phyloP scores from a whole-genome alignment of 2,329 filamentous ascomycete species.

The Calonectria naviculata region DNA sequence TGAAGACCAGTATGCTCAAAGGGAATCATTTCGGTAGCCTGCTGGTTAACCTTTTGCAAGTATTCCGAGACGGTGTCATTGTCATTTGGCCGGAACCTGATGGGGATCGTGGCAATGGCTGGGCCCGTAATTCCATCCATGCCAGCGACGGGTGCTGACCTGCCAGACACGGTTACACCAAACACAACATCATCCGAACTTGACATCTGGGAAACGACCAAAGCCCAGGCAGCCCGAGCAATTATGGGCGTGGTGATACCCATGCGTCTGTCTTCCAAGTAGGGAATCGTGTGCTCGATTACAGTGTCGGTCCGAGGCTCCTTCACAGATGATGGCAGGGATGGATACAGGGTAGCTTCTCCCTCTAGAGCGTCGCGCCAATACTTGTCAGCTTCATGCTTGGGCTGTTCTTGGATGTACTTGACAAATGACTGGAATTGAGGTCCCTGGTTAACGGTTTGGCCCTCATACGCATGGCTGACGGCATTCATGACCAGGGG shows the following conservation, averaged over 20 bases:
- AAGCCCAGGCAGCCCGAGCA: constrained; percentile 42
- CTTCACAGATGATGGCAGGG: constrained; percentile 1
- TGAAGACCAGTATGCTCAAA: constrained; percentile 26
- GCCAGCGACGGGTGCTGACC: constrained; percentile 32
- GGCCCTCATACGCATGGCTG: constrained; percentile 9
- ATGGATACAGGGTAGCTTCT: constrained; percentile 7
- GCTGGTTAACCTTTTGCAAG: constrained; percentile 45
- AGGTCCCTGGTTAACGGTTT: neutral
- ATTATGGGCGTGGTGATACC: constrained; percentile 23
- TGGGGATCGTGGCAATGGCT: constrained; percentile 22
- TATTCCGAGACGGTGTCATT: constrained; percentile 47
- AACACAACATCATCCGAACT: constrained; percentile 36
- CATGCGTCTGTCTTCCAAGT: neutral
- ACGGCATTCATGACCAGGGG: constrained; percentile 27
- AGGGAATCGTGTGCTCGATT: neutral
- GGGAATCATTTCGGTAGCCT: constrained; percentile 20
- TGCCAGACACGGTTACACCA: constrained; percentile 36
- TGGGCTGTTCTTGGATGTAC: neutral
- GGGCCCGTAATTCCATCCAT: constrained; percentile 35
- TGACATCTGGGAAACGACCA: constrained; percentile 31
- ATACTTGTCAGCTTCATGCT: neutral
- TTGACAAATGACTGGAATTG: constrained; percentile 14
- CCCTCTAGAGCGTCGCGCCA: constrained; percentile 4
- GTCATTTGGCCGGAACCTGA: constrained; percentile 38
- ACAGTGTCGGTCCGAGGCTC: neutral